These are phyloP conservation scores for Trichoderma reesei DNA, from an alignment of 495 filamentous ascomycete species.

Conservation along the genomic window DNA sequence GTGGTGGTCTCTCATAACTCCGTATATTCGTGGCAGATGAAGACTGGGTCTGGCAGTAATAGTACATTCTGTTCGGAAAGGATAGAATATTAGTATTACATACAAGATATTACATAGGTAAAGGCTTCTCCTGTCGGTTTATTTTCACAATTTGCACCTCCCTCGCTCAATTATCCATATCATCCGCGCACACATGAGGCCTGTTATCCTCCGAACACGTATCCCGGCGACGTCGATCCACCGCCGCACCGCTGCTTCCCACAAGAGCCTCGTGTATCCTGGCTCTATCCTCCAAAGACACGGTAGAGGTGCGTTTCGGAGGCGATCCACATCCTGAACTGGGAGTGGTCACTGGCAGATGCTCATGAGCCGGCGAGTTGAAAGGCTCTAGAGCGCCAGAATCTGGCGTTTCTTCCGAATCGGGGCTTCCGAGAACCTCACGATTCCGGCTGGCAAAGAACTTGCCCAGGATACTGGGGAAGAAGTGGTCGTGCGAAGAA, in stretches of 20 bases:
- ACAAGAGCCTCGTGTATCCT: not conserved
- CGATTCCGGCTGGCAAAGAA: not conserved
- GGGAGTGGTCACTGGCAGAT: not conserved
- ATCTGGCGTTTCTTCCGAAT: not conserved
- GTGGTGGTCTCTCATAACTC: too few relatives aligned
- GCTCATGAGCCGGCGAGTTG: not conserved
- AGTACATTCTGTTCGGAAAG: not conserved
- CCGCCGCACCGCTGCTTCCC: not conserved
- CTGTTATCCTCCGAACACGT: not conserved
- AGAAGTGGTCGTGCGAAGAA: not conserved
- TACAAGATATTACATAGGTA: not conserved
- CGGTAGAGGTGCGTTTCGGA: not conserved
- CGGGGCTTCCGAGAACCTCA: not conserved
- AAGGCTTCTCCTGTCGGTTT: not conserved
- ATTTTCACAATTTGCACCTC: not conserved
- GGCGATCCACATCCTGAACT: not conserved
- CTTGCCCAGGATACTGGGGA: not conserved
- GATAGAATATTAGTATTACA: not conserved
- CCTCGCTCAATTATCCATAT: not conserved
- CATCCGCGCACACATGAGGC: not conserved
- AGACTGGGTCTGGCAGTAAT: too few relatives aligned
- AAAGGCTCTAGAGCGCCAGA: not conserved
- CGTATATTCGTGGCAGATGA: too few relatives aligned
- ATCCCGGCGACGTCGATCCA: not conserved
- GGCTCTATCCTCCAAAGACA: not conserved